These are phyloP conservation scores for Tetrapisispora nanseiensis DNA, from an alignment of 805 yeast genomes.

Conservation along the genomic window DNA sequence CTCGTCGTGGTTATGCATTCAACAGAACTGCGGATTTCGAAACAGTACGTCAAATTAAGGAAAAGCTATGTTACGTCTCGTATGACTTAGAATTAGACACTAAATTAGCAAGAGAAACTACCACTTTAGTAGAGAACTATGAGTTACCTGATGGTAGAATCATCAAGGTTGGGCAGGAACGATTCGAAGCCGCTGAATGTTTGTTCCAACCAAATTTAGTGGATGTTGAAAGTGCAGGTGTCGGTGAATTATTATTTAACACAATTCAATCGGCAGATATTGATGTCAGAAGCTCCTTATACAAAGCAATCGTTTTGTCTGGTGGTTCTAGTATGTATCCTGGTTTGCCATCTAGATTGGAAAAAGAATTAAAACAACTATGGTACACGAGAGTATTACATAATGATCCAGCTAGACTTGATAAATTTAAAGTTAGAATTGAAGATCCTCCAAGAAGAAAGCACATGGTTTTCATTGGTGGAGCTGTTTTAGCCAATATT, in stretches of 20 bases:
- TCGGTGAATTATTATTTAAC: slow-evolving; percentile 86
- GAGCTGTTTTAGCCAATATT: slow-evolving; percentile 93
- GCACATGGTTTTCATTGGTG: slow-evolving; percentile 98
- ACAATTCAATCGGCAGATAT: slow-evolving; percentile 92
- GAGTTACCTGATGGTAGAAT: slow-evolving; percentile 96
- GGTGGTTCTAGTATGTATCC: slow-evolving; percentile 99
- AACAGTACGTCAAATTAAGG: slow-evolving; percentile 96
- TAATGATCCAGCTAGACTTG: slow-evolving; percentile 78
- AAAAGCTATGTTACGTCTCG: slow-evolving; percentile 88
- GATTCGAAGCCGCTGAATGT: slow-evolving; percentile 66
- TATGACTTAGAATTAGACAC: slow-evolving; percentile 88
- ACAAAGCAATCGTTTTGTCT: slow-evolving; percentile 84
- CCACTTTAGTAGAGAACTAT: slow-evolving; percentile 80
- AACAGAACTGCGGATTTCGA: slow-evolving; percentile 98
- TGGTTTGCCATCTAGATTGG: slow-evolving; percentile 90
- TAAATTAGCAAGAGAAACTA: slow-evolving; percentile 85
- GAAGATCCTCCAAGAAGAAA: slow-evolving; percentile 99
- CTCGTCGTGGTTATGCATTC: slow-evolving; percentile 95
- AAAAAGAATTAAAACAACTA: slow-evolving; percentile 90
- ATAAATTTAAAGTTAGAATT: slow-evolving; percentile 88
- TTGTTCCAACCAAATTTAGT: slow-evolving; percentile 91
- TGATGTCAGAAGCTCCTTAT: slow-evolving; percentile 81
- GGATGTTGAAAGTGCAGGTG: slow-evolving; percentile 94
- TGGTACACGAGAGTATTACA: slow-evolving; percentile 86
- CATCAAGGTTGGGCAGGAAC: slow-evolving; percentile 87